Base-by-base conservation (phyloP, 768 basidiomycete species). In the Leccinum olivaceopallidum region DNA sequence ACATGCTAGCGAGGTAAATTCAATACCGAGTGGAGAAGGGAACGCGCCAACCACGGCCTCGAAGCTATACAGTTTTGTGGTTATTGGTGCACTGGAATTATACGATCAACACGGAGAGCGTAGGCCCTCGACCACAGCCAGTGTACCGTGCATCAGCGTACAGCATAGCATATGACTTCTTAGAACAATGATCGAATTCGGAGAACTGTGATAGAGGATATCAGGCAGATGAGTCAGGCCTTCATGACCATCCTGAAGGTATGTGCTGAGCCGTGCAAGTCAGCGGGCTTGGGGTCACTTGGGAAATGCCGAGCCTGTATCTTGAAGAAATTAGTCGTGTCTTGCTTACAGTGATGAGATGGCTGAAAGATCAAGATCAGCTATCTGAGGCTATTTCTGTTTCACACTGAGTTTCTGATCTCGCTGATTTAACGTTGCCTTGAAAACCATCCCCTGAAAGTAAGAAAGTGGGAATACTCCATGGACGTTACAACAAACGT, bases 51-150 rank as follows among this genome's bases (percentile, higher is more conserved):
- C 53, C 34, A 22, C 6, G 8, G 24, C 2, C 5, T 47, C 26
- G 47, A 30, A 14, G 6, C 24, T 24, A 24, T 42, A 24, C 26
- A 16, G 12, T 58, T 69, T 70, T 59, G 65, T 69, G 64, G 47
- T 44, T 42, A 42, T 32, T n/a, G 9, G 26, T 14, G 13, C n/a
- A 49, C 56, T 14, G 32, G 22, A 44, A n/a, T 22, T 53, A 57
- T 52, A 59, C 56, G 58, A 58, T 67, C 52, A 57, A 14, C 49
- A 44, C 59, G 59, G 64, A 66, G 9, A 44, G n/a, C 12, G 20
- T 6, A 20, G n/a, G 44, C 2, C 10, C 5, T n/a, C 16, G 44
- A 47, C 20, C 44, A 47, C 44, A 47, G 20, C 44, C 9, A 20
- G 16, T 47, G 42, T n/a, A n/a, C 18, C 18, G 18, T 34, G 8